Evolutionary conservation across 2,329 filamentous ascomycete genomes (phyloP), one percentile per base, ranked within the genome.

Genomic region (Mollisia scopiformis): DNA sequence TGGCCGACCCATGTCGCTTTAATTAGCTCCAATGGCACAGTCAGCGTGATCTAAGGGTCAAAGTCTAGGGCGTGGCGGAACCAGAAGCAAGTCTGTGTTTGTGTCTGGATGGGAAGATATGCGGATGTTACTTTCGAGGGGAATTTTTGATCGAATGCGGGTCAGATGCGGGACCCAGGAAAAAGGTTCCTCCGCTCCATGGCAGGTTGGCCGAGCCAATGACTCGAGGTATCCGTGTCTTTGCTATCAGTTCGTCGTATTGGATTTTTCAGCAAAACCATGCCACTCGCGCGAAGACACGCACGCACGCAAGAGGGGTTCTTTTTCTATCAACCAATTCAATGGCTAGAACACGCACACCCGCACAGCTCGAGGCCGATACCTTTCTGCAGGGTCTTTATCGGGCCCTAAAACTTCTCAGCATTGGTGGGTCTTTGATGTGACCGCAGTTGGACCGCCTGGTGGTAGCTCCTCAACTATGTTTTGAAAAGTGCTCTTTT

Each of bases 1-100:
- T 60, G 90, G 87, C 62, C 87, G 88, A 27, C 82, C 86, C 90
- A 93, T 93, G 41, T 28, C 61, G 28, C 23, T 6, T 41, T 37
- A 6, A 27, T 13, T 10, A 35, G 10, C 23, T 43, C 11, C 43
- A 25, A 14, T 16, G 23, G 21, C 16, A 14, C 30, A 13, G n/a
- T 19, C 13, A 60, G 23, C 14, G 23, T n/a, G 31, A 4, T 7
- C 33, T n/a, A 53, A n/a, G 27, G 33, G 27, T 10, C 10, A n/a
- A 13, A 39, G n/a, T 27, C 16, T 30, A 19, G 27, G 49, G 13
- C 19, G 23, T 5, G 23, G 8, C 14, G 37, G 25, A 47, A 16
- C 23, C 4, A 27, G 16, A 2, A 10, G 23, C 28, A 11, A 3
- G 39, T 43, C n/a, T n/a, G 16, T 21, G 39, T n/a, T 43, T 43